These are phyloP conservation scores for Closterium sp. DNA, from an alignment of 139 green algal genomes.

Conservation along the genomic window DNA sequence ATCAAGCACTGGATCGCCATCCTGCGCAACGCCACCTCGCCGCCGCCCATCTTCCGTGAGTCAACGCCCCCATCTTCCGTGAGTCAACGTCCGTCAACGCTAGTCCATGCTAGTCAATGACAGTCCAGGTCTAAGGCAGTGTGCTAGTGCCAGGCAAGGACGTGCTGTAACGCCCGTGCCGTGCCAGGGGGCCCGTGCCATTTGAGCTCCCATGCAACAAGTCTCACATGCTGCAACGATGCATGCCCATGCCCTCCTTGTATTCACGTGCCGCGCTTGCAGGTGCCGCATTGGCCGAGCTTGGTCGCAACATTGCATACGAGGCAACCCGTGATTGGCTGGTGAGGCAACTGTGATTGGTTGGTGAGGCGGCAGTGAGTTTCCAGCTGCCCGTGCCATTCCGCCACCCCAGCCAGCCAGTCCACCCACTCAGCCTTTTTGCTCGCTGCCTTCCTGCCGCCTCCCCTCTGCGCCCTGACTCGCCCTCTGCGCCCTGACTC, in stretches of 20 bases:
- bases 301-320: not conserved
- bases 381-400: no score
- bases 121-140: not conserved
- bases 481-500: no score
- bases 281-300: not conserved
- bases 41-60: constrained; percentile 78
- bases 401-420: not conserved
- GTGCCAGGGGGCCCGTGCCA: no score
- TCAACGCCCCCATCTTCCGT: not conserved
- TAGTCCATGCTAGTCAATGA: not conserved
- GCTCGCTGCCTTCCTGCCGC: no score
- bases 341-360: not conserved
- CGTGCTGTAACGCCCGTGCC: no score
- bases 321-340: not conserved
- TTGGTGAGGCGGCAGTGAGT: no score
- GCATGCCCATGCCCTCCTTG: not conserved
- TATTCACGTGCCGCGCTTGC: not conserved
- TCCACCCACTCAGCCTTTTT: not conserved
- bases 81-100: not conserved
- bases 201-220: no score
- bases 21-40: constrained; percentile 77
- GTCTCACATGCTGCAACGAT: not conserved
- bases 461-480: no score
- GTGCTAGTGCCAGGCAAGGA: not conserved
- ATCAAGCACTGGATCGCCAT: constrained; percentile 96